These are phyloP conservation scores for Tetrapisispora arboricola DNA, from an alignment of 805 yeast genomes.

Conservation along the genomic window DNA sequence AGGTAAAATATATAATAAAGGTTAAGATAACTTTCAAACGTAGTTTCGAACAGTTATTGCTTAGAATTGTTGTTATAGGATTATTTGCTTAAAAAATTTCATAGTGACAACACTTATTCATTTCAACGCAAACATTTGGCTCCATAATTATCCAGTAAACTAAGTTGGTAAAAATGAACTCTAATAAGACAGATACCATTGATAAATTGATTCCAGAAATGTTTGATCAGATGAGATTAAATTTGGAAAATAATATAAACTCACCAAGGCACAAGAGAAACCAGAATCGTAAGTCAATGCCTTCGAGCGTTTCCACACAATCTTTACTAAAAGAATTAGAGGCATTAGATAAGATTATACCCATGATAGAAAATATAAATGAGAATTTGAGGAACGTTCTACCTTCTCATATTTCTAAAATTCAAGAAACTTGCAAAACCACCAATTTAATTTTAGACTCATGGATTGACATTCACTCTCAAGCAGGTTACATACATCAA, in stretches of 20 bases:
- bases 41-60: no score
- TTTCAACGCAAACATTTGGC: no score
- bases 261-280: slow-evolving; percentile 3
- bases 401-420: slow-evolving; percentile 25
- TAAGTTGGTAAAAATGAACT: no score
- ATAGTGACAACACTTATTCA: no score
- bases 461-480: slow-evolving; percentile 55
- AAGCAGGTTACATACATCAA: slow-evolving; percentile 44
- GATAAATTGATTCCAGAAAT: slow-evolving; percentile 26
- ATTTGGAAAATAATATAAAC: slow-evolving; percentile 6
- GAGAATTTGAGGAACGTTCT: slow-evolving; percentile 11
- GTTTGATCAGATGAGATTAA: slow-evolving; percentile 25
- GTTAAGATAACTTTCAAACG: no score
- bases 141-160: no score
- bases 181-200: slow-evolving; percentile 7
- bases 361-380: slow-evolving; percentile 20
- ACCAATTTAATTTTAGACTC: slow-evolving; percentile 43
- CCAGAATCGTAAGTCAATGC: not conserved
- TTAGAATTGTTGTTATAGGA: no score
- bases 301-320: slow-evolving; percentile 17
- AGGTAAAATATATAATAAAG: no score
- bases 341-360: slow-evolving; percentile 22
- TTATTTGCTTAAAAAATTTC: no score
- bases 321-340: slow-evolving; percentile 24
- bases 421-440: slow-evolving; percentile 35